These are phyloP conservation scores for Talaromyces funiculosus DNA, from an alignment of 2,329 filamentous ascomycete species.

Conservation along the genomic window DNA sequence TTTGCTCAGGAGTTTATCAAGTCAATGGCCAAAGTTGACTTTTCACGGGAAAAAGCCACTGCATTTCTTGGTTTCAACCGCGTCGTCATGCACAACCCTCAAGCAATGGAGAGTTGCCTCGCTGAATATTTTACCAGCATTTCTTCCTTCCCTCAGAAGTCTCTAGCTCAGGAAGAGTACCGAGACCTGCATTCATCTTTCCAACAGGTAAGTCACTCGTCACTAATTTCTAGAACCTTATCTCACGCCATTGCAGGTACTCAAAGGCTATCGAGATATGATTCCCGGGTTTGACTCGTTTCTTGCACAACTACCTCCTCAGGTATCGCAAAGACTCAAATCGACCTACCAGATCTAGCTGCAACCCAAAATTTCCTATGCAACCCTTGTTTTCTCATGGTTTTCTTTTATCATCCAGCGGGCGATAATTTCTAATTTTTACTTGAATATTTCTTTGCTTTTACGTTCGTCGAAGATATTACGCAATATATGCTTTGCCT, in stretches of 20 bases:
- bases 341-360: conserved; percentile 38
- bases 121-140: conserved; percentile 78
- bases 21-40: conserved; percentile 76
- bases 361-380: not conserved
- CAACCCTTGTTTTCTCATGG: not conserved
- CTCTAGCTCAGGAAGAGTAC: conserved; percentile 55
- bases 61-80: conserved; percentile 87
- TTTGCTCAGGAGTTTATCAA: conserved; percentile 79
- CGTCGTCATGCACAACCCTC: conserved; percentile 77
- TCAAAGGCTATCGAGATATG: conserved; percentile 44
- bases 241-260: conserved; percentile 25
- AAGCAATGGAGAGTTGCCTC: conserved; percentile 83
- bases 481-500: conserved; percentile 5
- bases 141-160: conserved; percentile 61
- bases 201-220: conserved; percentile 57
- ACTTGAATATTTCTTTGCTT: not conserved
- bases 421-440: conserved; percentile 11
- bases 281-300: conserved; percentile 46
- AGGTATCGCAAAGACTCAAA: conserved; percentile 38
- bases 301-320: conserved; percentile 36
- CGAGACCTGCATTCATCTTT: conserved; percentile 64
- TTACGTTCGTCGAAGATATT: conserved; percentile 12
- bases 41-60: conserved; percentile 89
- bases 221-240: not conserved
- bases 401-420: conserved; percentile 10